phyloP scores from a whole-genome alignment of 2,329 filamentous ascomycete genomes.

The Raffaelea deltoideospora region DNA sequence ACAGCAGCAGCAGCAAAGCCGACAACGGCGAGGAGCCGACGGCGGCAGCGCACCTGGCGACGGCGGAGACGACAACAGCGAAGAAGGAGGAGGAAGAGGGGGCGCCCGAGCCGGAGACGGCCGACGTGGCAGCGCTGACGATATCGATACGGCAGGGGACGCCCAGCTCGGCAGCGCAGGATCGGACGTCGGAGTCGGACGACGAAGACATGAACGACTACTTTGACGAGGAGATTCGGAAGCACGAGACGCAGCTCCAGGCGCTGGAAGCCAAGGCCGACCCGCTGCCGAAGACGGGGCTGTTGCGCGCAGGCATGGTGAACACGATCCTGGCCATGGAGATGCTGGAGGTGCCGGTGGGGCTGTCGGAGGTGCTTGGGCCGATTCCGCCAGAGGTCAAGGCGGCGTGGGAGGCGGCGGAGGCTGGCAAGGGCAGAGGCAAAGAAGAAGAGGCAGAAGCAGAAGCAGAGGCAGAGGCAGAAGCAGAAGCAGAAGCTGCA shows the following conservation, averaged over 20 bases:
- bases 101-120: background rate
- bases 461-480: too few relatives aligned
- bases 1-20: background rate
- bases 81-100: background rate
- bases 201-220: constrained; percentile 44
- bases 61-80: background rate
- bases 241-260: constrained; percentile 32
- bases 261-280: constrained; percentile 26
- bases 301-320: constrained; percentile 27
- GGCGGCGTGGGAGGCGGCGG: constrained; percentile 10
- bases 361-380: constrained; percentile 27
- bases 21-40: background rate
- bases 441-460: too few relatives aligned
- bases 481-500: too few relatives aligned
- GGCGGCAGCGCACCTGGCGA: background rate
- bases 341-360: constrained; percentile 29
- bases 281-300: constrained; percentile 23
- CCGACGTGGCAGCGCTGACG: constrained; percentile 1
- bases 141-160: constrained; percentile 6
- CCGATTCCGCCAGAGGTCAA: constrained; percentile 20
- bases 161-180: background rate
- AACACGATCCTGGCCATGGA: constrained; percentile 32
- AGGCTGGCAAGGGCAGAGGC: too few relatives aligned
- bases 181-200: constrained; percentile 31
- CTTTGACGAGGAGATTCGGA: constrained; percentile 36